Percentiles rank a stretch among this genome's conserved stretches.
Evolutionary conservation across 768 basidiomycete genomes (phyloP).

Genomic region (Hirschioporus abietinus): DNA sequence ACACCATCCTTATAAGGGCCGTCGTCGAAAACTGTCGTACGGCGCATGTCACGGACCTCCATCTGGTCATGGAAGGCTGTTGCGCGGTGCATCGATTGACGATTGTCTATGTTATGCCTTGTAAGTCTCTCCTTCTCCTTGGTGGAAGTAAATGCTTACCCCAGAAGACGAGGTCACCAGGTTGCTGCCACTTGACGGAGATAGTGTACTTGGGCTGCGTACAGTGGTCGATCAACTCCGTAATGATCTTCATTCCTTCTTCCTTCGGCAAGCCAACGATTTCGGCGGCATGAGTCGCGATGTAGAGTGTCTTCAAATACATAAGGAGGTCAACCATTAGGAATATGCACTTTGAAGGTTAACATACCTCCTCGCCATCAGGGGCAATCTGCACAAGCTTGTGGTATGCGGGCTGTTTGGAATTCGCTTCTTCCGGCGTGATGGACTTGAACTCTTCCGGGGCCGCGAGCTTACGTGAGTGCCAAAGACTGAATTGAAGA

Average conservation of each 20-base stretch:
- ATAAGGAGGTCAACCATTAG: slow-evolving; percentile 8
- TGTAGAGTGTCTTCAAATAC: slow-evolving; percentile 14
- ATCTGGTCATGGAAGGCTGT: slow-evolving; percentile 18
- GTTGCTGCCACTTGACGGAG: slow-evolving; percentile 14
- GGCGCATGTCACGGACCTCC: slow-evolving; percentile 19
- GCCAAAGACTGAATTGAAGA: slow-evolving; percentile 13
- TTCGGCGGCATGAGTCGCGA: slow-evolving; percentile 16
- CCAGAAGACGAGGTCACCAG: slow-evolving; percentile 15
- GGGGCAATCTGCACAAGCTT: slow-evolving; percentile 16
- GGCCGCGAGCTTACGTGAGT: slow-evolving; percentile 17
- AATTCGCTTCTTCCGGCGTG: slow-evolving; percentile 12
- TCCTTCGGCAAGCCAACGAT: slow-evolving; percentile 15
- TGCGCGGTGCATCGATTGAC: slow-evolving; percentile 15
- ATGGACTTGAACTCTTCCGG: slow-evolving; percentile 16
- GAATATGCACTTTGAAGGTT: background rate
- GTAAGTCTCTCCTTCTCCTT: background rate
- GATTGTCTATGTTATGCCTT: slow-evolving; percentile 8
- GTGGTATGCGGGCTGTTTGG: slow-evolving; percentile 19
- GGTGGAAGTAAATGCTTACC: slow-evolving; percentile 5
- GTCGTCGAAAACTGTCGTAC: slow-evolving; percentile 19
- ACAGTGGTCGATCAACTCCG: slow-evolving; percentile 16
- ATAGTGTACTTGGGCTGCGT: slow-evolving; percentile 15
- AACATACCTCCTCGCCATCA: background rate
- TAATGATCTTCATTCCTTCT: slow-evolving; percentile 15
- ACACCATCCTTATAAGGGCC: slow-evolving; percentile 6